phyloP scores from a whole-genome alignment of 345 rosid genomes.

The Conringia planisiliqua region DNA sequence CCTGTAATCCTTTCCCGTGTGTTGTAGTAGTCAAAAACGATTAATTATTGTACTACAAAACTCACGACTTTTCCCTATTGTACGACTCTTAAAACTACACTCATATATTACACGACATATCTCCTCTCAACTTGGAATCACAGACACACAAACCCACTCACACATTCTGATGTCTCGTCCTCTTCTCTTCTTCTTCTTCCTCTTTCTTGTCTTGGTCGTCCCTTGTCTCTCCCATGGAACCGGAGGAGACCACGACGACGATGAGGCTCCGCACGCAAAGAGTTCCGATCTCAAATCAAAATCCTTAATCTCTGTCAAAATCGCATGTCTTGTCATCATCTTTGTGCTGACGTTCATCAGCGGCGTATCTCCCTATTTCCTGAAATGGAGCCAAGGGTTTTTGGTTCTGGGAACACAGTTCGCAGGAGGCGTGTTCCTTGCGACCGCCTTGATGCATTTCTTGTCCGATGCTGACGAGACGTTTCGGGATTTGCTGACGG shows the following conservation, averaged over 20 bases:
- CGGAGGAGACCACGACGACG: conserved; percentile 32
- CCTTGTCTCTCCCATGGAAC: conserved; percentile 52
- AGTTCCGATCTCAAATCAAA: conserved; percentile 44
- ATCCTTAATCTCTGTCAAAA: conserved; percentile 50
- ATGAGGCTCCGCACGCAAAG: neutral
- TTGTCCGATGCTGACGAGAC: conserved; percentile 72
- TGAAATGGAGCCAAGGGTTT: conserved; percentile 78
- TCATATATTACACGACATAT: neutral
- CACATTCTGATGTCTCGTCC: conserved; percentile 36
- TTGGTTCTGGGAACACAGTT: conserved; percentile 76
- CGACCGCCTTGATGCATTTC: conserved; percentile 85
- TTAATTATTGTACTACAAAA: conserved; percentile 17
- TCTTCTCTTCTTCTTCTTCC: conserved; percentile 36
- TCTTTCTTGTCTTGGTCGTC: conserved; percentile 46
- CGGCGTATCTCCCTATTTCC: conserved; percentile 73
- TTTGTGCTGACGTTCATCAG: conserved; percentile 61
- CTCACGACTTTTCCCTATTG: neutral
- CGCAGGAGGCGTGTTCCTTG: conserved; percentile 85
- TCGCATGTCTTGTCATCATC: conserved; percentile 62
- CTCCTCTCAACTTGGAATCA: neutral
- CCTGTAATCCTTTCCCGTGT: neutral
- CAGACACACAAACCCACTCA: conserved; percentile 1
- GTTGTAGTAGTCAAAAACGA: neutral
- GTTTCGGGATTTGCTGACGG: conserved; percentile 48
- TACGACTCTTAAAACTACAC: conserved; percentile 16